These are phyloP conservation scores for Calocera cornea DNA, from an alignment of 768 basidiomycete genomes.

Conservation along the genomic window DNA sequence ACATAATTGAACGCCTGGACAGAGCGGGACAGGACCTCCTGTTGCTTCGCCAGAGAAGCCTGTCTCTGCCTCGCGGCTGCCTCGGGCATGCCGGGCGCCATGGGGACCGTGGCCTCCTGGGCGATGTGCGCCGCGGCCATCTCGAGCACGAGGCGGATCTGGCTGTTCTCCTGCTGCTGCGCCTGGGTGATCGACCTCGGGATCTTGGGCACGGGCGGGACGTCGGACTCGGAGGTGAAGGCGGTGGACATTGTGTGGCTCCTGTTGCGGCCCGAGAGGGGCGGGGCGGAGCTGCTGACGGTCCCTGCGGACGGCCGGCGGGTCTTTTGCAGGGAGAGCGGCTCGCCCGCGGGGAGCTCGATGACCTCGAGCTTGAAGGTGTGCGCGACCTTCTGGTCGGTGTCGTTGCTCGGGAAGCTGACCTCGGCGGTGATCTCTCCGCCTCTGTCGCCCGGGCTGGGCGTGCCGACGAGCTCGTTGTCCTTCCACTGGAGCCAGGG, in stretches of 20 bases:
- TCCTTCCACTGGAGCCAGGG: slow-evolving; percentile 81
- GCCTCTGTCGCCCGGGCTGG: slow-evolving; percentile 59
- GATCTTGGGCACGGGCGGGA: not conserved
- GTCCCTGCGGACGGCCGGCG: not conserved
- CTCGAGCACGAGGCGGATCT: not conserved
- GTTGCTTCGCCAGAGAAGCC: slow-evolving; percentile 58
- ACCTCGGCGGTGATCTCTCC: slow-evolving; percentile 65
- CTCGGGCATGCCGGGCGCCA: slow-evolving; percentile 9
- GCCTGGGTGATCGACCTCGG: not conserved
- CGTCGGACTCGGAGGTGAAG: slow-evolving; percentile 11
- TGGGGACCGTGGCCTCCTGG: slow-evolving; percentile 9
- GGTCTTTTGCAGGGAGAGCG: not conserved
- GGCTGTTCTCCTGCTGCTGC: not conserved
- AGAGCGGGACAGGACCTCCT: slow-evolving; percentile 57
- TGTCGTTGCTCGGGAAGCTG: slow-evolving; percentile 36
- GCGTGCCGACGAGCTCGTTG: slow-evolving; percentile 68
- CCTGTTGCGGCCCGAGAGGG: slow-evolving; percentile 2
- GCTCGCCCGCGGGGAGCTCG: not conserved
- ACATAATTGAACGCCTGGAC: slow-evolving; percentile 63
- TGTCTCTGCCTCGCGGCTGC: slow-evolving; percentile 34
- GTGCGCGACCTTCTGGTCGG: slow-evolving; percentile 11
- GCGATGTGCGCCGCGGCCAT: slow-evolving; percentile 5
- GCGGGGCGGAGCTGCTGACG: slow-evolving; percentile 10
- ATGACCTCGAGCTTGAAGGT: slow-evolving; percentile 4
- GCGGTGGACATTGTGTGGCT: slow-evolving; percentile 3